These are phyloP conservation scores for Trichosanthes cucumerina DNA, from an alignment of 306 rosid genomes.

Conservation along the genomic window DNA sequence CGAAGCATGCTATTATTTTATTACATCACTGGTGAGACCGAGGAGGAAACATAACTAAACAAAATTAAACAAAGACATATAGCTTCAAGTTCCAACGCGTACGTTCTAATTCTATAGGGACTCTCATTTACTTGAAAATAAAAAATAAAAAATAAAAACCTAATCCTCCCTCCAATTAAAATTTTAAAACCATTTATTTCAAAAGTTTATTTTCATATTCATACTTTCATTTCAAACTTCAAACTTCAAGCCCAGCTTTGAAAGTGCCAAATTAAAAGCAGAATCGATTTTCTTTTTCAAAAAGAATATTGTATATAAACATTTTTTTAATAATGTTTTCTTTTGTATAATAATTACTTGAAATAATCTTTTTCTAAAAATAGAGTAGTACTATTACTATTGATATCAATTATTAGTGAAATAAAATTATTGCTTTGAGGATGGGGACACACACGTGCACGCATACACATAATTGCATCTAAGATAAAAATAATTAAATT, in stretches of 20 bases:
- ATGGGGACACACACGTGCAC: neutral
- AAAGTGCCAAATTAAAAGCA: too few relatives aligned
- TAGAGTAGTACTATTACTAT: neutral
- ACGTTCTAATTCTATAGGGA: too few relatives aligned
- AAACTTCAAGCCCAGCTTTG: too few relatives aligned
- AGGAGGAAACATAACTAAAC: neutral
- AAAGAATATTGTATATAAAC: too few relatives aligned
- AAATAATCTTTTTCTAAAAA: neutral
- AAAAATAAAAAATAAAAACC: neutral
- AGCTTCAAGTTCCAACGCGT: neutral
- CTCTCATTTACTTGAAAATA: neutral
- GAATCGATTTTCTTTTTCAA: too few relatives aligned
- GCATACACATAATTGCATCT: neutral
- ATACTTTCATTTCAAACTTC: too few relatives aligned
- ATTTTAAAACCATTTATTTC: neutral
- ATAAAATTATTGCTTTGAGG: neutral
- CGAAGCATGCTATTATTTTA: neutral
- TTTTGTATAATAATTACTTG: too few relatives aligned
- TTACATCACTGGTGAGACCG: neutral
- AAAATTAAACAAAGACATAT: neutral
- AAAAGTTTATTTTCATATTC: too few relatives aligned
- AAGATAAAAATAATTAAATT: neutral
- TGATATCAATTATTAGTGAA: neutral
- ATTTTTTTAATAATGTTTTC: too few relatives aligned
- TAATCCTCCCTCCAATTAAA: neutral